Percentiles rank a stretch among this genome's conserved stretches.
Evolutionary conservation across 2,329 filamentous ascomycete species (phyloP).

Genomic region (Hypoxylon sp.): DNA sequence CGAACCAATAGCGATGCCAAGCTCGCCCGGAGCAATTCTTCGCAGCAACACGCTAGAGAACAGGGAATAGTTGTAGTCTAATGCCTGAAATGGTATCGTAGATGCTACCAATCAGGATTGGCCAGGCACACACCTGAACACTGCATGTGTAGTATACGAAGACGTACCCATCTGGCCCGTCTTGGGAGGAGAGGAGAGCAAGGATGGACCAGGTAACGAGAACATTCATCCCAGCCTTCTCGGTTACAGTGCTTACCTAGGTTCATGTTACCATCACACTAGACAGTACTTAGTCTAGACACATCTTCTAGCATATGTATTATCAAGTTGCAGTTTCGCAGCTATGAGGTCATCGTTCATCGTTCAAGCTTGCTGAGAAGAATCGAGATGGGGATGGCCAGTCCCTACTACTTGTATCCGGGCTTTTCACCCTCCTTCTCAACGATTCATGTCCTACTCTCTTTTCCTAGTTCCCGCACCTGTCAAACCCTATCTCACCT

Average conservation of each 20-base stretch:
- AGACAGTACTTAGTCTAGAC: conserved; percentile 5
- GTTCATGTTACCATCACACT: not conserved
- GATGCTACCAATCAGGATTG: conserved; percentile 15
- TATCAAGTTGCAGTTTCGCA: not conserved
- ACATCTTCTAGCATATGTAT: not conserved
- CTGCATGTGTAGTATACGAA: conserved; percentile 1
- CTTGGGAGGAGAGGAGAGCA: conserved; percentile 4
- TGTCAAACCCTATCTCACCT: conserved; percentile 8
- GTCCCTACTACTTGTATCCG: conserved; percentile 25
- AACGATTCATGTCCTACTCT: conserved; percentile 10
- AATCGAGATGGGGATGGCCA: conserved; percentile 20
- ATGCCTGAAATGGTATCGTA: conserved; percentile 7
- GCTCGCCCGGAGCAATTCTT: conserved; percentile 16
- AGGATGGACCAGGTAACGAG: conserved; percentile 12
- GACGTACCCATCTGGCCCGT: not conserved
- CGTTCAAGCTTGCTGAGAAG: conserved; percentile 9
- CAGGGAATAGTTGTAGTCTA: conserved; percentile 15
- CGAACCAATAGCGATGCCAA: conserved; percentile 15
- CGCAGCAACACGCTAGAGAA: conserved; percentile 19
- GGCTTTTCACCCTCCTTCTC: conserved; percentile 7
- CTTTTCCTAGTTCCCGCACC: conserved; percentile 15
- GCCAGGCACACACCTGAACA: not conserved
- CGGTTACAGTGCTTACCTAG: no score
- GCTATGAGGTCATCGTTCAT: conserved; percentile 33
- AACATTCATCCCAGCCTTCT: conserved; percentile 9